Evolutionary conservation across 352 stramenopile genomes (phyloP).

Genomic region (Phytophthora multivora): DNA sequence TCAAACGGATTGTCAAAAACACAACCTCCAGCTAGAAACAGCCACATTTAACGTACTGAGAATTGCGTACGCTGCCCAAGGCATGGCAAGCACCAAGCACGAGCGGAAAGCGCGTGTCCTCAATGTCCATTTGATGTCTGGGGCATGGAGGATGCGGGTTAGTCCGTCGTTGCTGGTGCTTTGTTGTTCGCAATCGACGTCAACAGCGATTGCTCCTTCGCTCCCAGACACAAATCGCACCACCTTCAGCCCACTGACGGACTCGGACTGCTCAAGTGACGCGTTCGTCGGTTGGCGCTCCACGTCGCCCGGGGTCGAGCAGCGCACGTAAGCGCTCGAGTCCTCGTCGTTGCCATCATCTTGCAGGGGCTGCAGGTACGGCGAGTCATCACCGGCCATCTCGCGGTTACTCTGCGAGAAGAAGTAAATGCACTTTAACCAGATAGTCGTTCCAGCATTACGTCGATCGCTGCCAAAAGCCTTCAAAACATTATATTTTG

Average conservation of each 20-base stretch:
- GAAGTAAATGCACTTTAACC: neutral
- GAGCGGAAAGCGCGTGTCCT: constrained; percentile 42
- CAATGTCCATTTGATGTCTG: constrained; percentile 30
- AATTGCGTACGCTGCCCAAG: constrained; percentile 73
- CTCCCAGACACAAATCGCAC: constrained; percentile 18
- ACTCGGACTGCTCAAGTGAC: neutral
- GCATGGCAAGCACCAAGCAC: constrained; percentile 75
- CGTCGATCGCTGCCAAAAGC: neutral
- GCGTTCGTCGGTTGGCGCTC: neutral
- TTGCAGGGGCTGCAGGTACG: constrained; percentile 17
- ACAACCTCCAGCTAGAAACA: neutral
- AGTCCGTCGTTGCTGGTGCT: constrained; percentile 10
- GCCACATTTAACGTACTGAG: constrained; percentile 43
- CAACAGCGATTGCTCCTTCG: constrained; percentile 10
- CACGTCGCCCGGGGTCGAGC: constrained; percentile 5
- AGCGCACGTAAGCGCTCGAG: constrained; percentile 16
- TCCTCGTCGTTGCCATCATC: constrained; percentile 21
- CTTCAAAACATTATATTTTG: constrained; percentile 17
- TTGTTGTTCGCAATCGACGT: neutral
- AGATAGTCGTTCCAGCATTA: neutral
- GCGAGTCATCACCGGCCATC: constrained; percentile 14
- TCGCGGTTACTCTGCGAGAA: neutral
- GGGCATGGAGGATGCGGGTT: neutral
- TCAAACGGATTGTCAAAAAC: constrained; percentile 1
- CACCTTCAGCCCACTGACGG: constrained; percentile 6